Evolutionary conservation across 108 stramenopile species (phyloP), one percentile per base, ranked within the genome.

Genomic region (Pseudonitzschia multiseries): DNA sequence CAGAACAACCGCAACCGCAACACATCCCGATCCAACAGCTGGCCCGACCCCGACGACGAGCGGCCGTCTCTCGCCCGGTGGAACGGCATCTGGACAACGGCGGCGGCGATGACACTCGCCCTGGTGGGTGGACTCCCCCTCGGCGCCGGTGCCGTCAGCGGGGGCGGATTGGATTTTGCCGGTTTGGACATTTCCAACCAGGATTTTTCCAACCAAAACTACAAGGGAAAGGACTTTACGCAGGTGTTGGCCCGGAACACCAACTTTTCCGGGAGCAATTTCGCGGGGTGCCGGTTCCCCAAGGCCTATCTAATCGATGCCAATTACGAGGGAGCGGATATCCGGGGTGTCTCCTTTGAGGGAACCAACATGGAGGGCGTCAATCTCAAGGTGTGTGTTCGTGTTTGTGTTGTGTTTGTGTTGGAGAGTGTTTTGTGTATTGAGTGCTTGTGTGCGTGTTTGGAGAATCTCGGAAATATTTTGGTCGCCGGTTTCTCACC

Each of bases 201-300:
- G 63, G 87, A 94, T 65, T 94, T 84, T 70, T 81, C 85, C 6
- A 86, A 88, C 64, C 65, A 59, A 4, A 82, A 87, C 77, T 94
- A 89, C 84, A 91, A 91, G 80, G 86, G 88, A 4, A 94, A 94
- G 67, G 93, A 94, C 59, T 94, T 94, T 70, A 92, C 90, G 15
- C 93, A 94, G 79, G 88, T 87, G 18, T 83, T 94, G 69, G 93
- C 93, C 28, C 89, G 89, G 80, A 87, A 77, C 22, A 90, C 93
- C 1, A 88, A 65, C 40, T 94, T 92, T 73, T 81, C 84, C 28
- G 82, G 84, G 31, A 86, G 85, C 46, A 92, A 86, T 79, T 54
- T 94, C 14, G 83, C 87, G 53, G 93, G 93, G 26, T 94, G 93
- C 62, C 71, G 93, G 42, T 94, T 94, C 72, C 92, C 90, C 81